Conservation (phyloP, 2,329 filamentous ascomycete species). For the Graphiopsis chlorocephala region DNA sequence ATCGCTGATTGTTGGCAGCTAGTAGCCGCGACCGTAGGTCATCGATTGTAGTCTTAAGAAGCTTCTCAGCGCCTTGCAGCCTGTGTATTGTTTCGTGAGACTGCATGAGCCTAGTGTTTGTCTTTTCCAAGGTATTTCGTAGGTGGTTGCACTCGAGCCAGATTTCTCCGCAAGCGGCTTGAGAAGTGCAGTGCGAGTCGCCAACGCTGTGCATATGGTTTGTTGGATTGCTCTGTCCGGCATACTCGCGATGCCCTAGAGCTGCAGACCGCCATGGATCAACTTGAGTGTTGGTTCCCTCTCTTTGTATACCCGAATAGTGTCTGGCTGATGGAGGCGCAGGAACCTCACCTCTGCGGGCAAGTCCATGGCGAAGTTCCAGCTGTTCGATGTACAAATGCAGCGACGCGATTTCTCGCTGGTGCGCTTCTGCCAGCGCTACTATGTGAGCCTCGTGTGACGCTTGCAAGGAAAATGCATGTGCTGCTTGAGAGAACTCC, state of each 20-base stretch:
- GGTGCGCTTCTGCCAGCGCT: conserved; percentile 39
- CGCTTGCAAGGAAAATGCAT: conserved; percentile 36
- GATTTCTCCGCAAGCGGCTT: conserved; percentile 32
- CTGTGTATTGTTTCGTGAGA: conserved; percentile 41
- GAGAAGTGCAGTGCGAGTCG: background rate
- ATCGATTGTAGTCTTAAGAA: conserved; percentile 38
- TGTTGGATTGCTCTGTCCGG: background rate
- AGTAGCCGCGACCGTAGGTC: conserved; percentile 40
- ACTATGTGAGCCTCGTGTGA: conserved; percentile 41
- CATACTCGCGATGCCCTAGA: background rate
- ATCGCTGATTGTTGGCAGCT: conserved; percentile 40
- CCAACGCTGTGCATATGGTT: background rate
- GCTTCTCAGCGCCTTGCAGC: conserved; percentile 36
- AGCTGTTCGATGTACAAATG: conserved; percentile 38
- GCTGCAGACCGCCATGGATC: background rate
- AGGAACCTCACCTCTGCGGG: background rate
- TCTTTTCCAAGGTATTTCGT: conserved; percentile 36
- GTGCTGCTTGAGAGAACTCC: conserved; percentile 22
- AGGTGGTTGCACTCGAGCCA: conserved; percentile 40
- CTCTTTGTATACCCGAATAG: background rate
- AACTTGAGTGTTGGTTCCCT: background rate
- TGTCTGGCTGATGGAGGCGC: background rate
- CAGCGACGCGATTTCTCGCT: conserved; percentile 39
- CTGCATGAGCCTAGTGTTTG: conserved; percentile 38
- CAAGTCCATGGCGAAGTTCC: conserved; percentile 26